Base-by-base conservation (phyloP, 495 filamentous ascomycete genomes). In the Penicillium paradoxum region DNA sequence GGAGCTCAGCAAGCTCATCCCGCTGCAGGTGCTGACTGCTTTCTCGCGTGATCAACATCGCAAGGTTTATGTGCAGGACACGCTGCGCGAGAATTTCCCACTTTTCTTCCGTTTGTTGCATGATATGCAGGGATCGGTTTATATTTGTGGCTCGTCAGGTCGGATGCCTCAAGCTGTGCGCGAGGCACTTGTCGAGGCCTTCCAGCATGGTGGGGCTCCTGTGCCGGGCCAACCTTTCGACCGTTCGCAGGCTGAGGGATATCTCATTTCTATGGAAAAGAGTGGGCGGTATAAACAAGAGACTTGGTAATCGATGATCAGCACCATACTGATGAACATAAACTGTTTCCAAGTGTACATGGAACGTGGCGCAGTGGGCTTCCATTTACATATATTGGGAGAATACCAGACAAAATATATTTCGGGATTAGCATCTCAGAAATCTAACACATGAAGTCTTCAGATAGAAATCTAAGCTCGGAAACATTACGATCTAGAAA, bases 51-150 rank as follows among this genome's bases (percentile, higher is more conserved):
- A 89, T 56, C 82, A 88, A 66, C 65, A 68, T 27, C 73, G 83
- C 53, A 96, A 96, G 69, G 66, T 87, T 24, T 99, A 99, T 61
- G 92, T 99, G 9, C 93, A 99, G 62, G 83, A 96, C 66, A 71
- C 85, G 3, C 81, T 99, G 40, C 79, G 84, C 0, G 69, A 83
- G 59, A 70, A 89, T 15, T 78, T 75, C 0, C 36, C 53, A 8
- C 56, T 77, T 24, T 77, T 97, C 4, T 85, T 79, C 59, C 61
- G 77, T 3, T 62, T 84, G 25, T 63, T 97, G 10, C 65, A 77
- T 45, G 67, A 74, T 25, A 50, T 70, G 22, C 51, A 66, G 1
- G 88, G 83, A 0, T 73, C 82, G 3, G 74, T 90, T 3, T 89
- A 82, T 67, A 78, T 98, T 10, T 97, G 93, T 67, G 93, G 93